These are phyloP conservation scores for Phalaenopsis aphrodite DNA, from an alignment of 106 monocot genomes.

Conservation along the genomic window DNA sequence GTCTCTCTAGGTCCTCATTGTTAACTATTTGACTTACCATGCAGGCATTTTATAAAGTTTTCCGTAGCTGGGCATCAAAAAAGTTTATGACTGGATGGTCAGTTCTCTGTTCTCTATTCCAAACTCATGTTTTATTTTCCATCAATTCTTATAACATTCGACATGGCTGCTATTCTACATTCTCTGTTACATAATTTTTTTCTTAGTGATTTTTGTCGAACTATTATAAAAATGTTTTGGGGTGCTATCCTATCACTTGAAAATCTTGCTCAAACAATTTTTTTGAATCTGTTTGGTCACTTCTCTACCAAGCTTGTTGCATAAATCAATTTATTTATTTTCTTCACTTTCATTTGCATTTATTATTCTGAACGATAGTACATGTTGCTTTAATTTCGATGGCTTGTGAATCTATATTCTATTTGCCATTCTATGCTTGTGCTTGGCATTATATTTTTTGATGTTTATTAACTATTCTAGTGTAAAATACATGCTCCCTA, in stretches of 20 bases:
- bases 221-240: neutral
- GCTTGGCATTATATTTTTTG: too few relatives aligned
- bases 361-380: too few relatives aligned
- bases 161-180: neutral
- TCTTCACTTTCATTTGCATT: too few relatives aligned
- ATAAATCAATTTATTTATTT: neutral
- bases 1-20: neutral
- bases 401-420: neutral
- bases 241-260: neutral
- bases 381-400: too few relatives aligned
- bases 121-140: neutral
- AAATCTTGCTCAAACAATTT: neutral
- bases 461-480: too few relatives aligned
- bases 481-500: too few relatives aligned
- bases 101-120: neutral
- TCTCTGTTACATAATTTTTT: neutral
- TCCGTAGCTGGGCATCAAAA: constrained; percentile 28
- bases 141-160: neutral
- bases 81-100: constrained; percentile 31
- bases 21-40: neutral
- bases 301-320: neutral
- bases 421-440: neutral
- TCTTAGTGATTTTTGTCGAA: neutral
- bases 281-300: neutral
- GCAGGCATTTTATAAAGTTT: constrained; percentile 26